phyloP scores from a whole-genome alignment of 306 rosid genomes.

The Spatholobus suberectus region DNA sequence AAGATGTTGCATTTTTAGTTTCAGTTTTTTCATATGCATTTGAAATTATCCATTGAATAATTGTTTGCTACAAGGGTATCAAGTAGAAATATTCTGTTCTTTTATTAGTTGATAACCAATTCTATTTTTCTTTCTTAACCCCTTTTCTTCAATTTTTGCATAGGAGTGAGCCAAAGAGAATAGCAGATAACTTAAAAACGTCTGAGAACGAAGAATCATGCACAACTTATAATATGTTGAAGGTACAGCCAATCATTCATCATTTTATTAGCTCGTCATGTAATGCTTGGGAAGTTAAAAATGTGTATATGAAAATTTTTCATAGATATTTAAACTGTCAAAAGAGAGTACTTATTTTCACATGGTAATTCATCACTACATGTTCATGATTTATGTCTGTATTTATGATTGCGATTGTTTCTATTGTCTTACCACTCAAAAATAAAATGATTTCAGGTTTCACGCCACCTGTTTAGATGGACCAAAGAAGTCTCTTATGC shows the following conservation, averaged over 20 bases:
- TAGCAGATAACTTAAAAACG: slow-evolving; percentile 54
- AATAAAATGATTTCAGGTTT: slow-evolving; percentile 62
- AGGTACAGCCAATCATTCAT: slow-evolving; percentile 53
- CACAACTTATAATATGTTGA: slow-evolving; percentile 91
- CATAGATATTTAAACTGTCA: not conserved
- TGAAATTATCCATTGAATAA: slow-evolving; percentile 26
- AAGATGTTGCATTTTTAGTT: slow-evolving; percentile 26
- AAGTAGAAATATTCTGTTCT: slow-evolving; percentile 1
- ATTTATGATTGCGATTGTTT: not conserved
- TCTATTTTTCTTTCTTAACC: slow-evolving; percentile 30
- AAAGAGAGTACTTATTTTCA: not conserved
- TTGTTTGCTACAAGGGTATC: slow-evolving; percentile 5
- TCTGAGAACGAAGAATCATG: slow-evolving; percentile 91
- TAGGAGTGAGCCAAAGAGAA: slow-evolving; percentile 78
- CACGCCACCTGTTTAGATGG: slow-evolving; percentile 87
- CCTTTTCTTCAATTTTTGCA: slow-evolving; percentile 22
- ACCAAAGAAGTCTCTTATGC: slow-evolving; percentile 83
- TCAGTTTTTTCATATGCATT: slow-evolving; percentile 33
- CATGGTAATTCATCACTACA: slow-evolving; percentile 14
- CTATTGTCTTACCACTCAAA: slow-evolving; percentile 11
- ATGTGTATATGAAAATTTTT: not conserved
- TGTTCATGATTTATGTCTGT: slow-evolving; percentile 8
- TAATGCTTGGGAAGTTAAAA: slow-evolving; percentile 11
- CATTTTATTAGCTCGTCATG: slow-evolving; percentile 11
- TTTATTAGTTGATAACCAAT: not conserved